Evolutionary conservation across 108 stramenopile species (phyloP).

Genomic region (Cyclotella choctawhatcheeana): DNA sequence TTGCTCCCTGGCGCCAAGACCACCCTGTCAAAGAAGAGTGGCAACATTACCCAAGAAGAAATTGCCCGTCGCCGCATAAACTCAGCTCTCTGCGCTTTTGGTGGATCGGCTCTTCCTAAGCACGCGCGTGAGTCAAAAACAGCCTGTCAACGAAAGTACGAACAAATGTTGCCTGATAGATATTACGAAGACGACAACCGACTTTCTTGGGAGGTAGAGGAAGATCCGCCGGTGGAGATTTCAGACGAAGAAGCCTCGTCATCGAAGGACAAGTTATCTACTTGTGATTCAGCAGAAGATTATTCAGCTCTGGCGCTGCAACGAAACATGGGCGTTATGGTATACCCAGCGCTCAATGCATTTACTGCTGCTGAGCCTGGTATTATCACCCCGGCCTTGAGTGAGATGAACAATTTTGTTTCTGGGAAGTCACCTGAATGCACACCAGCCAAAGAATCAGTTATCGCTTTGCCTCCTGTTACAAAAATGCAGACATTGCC

Average conservation of each 20-base stretch:
- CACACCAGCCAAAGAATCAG: slow-evolving; percentile 33
- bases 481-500: slow-evolving; percentile 10
- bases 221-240: slow-evolving; percentile 69
- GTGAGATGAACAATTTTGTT: slow-evolving; percentile 87
- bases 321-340: slow-evolving; percentile 81
- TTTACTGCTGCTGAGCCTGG: slow-evolving; percentile 83
- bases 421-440: slow-evolving; percentile 25
- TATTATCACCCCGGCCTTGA: slow-evolving; percentile 67
- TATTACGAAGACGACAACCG: slow-evolving; percentile 88
- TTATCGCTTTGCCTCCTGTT: background rate
- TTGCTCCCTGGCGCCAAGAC: slow-evolving; percentile 73
- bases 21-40: background rate
- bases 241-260: slow-evolving; percentile 36
- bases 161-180: slow-evolving; percentile 64
- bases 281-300: slow-evolving; percentile 65
- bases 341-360: slow-evolving; percentile 84
- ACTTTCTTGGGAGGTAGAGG: slow-evolving; percentile 88
- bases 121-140: background rate
- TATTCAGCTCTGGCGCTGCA: slow-evolving; percentile 60
- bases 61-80: slow-evolving; percentile 68
- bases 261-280: background rate
- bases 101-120: slow-evolving; percentile 52
- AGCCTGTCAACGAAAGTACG: slow-evolving; percentile 51
- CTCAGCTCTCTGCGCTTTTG: slow-evolving; percentile 82
- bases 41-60: slow-evolving; percentile 20